Base-by-base conservation (phyloP, 1,284 basidiomycete genomes). In the Vanrija sp. region DNA sequence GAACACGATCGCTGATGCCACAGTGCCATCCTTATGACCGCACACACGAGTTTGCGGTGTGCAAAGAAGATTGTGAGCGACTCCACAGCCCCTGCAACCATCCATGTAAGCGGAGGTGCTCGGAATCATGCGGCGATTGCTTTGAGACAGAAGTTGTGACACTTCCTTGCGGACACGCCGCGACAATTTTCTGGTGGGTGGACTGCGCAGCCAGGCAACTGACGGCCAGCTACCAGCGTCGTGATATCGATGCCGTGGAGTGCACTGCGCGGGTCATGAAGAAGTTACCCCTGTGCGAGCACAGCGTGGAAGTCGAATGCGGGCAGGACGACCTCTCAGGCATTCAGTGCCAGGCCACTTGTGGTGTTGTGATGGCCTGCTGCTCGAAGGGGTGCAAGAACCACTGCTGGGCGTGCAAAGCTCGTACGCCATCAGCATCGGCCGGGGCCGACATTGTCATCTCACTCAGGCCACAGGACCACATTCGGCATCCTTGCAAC, bases 1-100 rank as follows among this genome's bases (percentile, higher is more conserved):
- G n/a, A n/a, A n/a, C n/a, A n/a, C n/a, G 8, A n/a, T 19, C 12
- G 41, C 38, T 37, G 14, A 49, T 8, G n/a, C n/a, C 3, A 14
- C 47, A 87, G 83, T 88, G 87, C 57, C 87, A 88, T 64, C 78
- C 82, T 0, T 85, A 85, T 53, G 83, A 84, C 57, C 77, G 78
- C 0, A 75, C 79, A 9, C 85, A 87, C 61, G 48, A 78, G 8
- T 61, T 75, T 1, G 78, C 84, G 0, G 62, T 67, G 16, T 88
- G 86, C 59, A 69, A 68, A 12, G 76, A 82, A 54, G 73, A 70
- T 1, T 88, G 86, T 60, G 68, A 78, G 20, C 75, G 77, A 27
- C 73, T 83, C 3, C 86, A 48, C 14, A 10, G 84, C 57, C 61
- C 73, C 3, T 77, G 83, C 24, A 73, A 75, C 0, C 86, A 88